Conservation (phyloP, 2,329 filamentous ascomycete genomes). For the Trichoderma sp. region DNA sequence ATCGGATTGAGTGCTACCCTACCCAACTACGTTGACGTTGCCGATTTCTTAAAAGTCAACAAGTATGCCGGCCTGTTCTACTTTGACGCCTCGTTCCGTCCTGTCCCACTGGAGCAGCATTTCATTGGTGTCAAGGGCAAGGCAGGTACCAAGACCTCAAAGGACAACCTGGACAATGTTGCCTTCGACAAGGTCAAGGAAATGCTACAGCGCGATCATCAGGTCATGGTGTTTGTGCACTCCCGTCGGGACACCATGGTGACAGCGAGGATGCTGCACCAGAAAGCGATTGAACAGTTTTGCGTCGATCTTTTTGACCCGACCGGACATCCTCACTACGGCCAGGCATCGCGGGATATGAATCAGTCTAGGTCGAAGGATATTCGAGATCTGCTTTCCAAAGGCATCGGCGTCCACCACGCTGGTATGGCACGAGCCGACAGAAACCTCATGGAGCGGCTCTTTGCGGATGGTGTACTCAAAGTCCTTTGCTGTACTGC, state of each 20-base stretch:
- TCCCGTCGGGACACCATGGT: constrained; percentile 91
- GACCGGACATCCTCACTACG: constrained; percentile 74
- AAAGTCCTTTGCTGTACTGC: constrained; percentile 98
- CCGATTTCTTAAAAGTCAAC: constrained; percentile 96
- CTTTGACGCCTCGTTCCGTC: constrained; percentile 93
- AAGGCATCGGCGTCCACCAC: constrained; percentile 93
- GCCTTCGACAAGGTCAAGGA: constrained; percentile 93
- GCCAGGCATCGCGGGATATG: constrained; percentile 78
- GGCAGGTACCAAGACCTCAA: constrained; percentile 74
- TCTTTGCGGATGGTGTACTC: constrained; percentile 89
- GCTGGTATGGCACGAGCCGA: constrained; percentile 95
- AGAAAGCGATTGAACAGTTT: constrained; percentile 81
- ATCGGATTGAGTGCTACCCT: constrained; percentile 93
- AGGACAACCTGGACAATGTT: constrained; percentile 84
- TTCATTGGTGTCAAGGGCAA: constrained; percentile 97
- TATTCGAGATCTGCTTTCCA: constrained; percentile 82
- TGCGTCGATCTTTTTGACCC: constrained; percentile 85
- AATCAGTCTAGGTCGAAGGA: constrained; percentile 84
- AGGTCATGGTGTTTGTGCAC: constrained; percentile 99
- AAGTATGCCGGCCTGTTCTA: constrained; percentile 91
- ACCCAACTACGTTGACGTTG: constrained; percentile 94
- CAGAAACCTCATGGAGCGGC: constrained; percentile 89
- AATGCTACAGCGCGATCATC: constrained; percentile 90
- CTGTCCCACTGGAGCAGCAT: constrained; percentile 94
- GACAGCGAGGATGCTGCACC: constrained; percentile 80